A percentile compares a stretch with the other conserved stretches of the same genome.
These are phyloP conservation scores for Pythium myriotylum DNA, from an alignment of 352 stramenopile species.

Conservation along the genomic window DNA sequence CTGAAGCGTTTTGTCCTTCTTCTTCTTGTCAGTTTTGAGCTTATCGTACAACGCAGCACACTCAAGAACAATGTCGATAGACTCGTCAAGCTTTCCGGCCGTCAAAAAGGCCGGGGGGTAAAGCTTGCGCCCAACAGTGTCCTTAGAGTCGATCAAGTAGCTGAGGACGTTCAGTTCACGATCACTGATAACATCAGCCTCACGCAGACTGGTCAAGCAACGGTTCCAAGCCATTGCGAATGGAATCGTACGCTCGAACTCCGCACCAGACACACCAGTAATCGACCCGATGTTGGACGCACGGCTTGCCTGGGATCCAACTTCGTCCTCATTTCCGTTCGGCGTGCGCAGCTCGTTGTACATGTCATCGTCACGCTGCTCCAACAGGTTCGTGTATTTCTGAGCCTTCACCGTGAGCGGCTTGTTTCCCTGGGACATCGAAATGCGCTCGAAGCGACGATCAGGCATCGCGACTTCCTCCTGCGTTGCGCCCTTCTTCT, in stretches of 20 bases:
- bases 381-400: constrained; percentile 79
- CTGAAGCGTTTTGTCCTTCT: constrained; percentile 86
- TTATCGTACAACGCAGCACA: constrained; percentile 83
- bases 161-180: constrained; percentile 85
- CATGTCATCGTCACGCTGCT: constrained; percentile 41
- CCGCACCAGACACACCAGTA: constrained; percentile 73
- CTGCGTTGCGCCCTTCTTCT: constrained; percentile 64
- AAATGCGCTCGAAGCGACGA: constrained; percentile 80
- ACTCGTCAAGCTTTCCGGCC: constrained; percentile 86
- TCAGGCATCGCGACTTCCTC: constrained; percentile 66
- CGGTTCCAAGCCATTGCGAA: constrained; percentile 90
- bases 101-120: constrained; percentile 88
- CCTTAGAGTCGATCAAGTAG: constrained; percentile 86
- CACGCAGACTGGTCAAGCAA: constrained; percentile 71
- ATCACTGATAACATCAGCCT: constrained; percentile 84
- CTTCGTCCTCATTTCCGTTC: constrained; percentile 64
- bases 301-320: constrained; percentile 33
- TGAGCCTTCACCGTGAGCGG: constrained; percentile 83
- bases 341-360: constrained; percentile 76
- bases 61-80: constrained; percentile 83
- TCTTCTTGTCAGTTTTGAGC: constrained; percentile 86
- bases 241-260: constrained; percentile 85
- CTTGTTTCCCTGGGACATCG: constrained; percentile 80
- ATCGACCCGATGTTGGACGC: constrained; percentile 70
- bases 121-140: constrained; percentile 71